phyloP scores from a whole-genome alignment of 1,284 basidiomycete genomes.

The Malassezia brasiliensis region DNA sequence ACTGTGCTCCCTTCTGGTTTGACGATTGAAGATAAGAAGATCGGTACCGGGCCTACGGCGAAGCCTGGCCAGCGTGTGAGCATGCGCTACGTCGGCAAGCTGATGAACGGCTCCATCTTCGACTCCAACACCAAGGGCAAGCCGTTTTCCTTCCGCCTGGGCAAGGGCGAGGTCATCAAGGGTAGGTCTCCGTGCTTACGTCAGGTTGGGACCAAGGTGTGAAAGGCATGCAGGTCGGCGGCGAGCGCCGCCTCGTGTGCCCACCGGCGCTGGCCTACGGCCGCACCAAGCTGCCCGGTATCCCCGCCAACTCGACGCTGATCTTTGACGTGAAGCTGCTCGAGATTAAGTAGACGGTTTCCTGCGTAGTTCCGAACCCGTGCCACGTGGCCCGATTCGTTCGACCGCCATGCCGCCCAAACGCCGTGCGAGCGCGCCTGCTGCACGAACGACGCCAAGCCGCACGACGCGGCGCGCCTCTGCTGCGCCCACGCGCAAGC shows the following conservation, averaged over 20 bases:
- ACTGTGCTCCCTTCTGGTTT: slow-evolving; percentile 63
- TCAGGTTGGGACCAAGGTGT: slow-evolving; percentile 77
- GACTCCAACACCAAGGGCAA: slow-evolving; percentile 80
- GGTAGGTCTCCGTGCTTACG: slow-evolving; percentile 50
- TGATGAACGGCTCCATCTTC: slow-evolving; percentile 73
- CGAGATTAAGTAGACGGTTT: slow-evolving; percentile 49
- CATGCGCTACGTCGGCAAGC: slow-evolving; percentile 85
- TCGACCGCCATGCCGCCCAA: slow-evolving; percentile 15
- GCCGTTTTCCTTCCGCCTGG: slow-evolving; percentile 78
- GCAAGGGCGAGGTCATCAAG: slow-evolving; percentile 82
- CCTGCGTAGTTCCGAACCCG: neutral
- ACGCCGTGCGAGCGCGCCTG: neutral
- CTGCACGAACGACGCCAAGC: neutral
- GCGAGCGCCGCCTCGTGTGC: slow-evolving; percentile 72
- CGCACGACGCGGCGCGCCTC: neutral
- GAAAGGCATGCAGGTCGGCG: slow-evolving; percentile 80
- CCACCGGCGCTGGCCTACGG: slow-evolving; percentile 57
- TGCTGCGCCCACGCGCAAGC: slow-evolving; percentile 16
- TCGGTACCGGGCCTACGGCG: slow-evolving; percentile 69
- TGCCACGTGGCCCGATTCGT: neutral
- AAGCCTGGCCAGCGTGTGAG: slow-evolving; percentile 73
- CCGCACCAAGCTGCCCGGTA: slow-evolving; percentile 51
- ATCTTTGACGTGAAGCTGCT: slow-evolving; percentile 55
- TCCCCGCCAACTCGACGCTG: slow-evolving; percentile 53
- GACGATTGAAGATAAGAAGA: slow-evolving; percentile 65